Percentiles rank a stretch among this genome's conserved stretches.
Conservation (phyloP, 805 yeast species). For the Ogataea parapolymorpha region DNA sequence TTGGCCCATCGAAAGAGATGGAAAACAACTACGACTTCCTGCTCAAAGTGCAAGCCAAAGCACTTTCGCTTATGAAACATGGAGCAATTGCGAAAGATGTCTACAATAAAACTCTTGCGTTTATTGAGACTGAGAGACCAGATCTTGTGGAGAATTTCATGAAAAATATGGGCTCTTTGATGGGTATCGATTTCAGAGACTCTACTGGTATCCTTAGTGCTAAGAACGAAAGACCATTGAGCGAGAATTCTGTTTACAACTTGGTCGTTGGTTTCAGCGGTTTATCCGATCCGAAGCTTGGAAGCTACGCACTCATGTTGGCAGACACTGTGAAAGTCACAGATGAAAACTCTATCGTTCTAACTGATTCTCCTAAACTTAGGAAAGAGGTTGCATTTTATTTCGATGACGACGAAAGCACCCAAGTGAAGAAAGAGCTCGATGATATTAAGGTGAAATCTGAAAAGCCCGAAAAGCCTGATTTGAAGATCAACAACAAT, state of each 20-base stretch:
- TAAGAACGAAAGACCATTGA: constrained; percentile 64
- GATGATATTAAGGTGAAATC: constrained; percentile 21
- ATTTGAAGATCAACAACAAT: constrained; percentile 25
- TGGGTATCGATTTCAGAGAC: constrained; percentile 89
- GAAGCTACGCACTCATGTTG: constrained; percentile 65
- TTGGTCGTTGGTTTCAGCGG: constrained; percentile 75
- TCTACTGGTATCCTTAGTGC: constrained; percentile 67
- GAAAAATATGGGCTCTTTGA: constrained; percentile 81
- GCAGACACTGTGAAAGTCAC: constrained; percentile 80
- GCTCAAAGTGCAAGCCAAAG: constrained; percentile 62
- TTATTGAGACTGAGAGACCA: constrained; percentile 59
- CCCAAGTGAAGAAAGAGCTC: constrained; percentile 34
- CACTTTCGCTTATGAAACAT: constrained; percentile 57
- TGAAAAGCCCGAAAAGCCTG: constrained; percentile 8
- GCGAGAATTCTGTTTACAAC: constrained; percentile 71
- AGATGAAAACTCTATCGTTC: constrained; percentile 54
- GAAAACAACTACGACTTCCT: constrained; percentile 77
- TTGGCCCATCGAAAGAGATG: constrained; percentile 81
- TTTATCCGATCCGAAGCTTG: constrained; percentile 49
- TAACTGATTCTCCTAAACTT: constrained; percentile 72
- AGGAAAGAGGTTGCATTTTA: constrained; percentile 78
- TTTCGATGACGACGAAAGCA: constrained; percentile 69
- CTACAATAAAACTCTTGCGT: constrained; percentile 60
- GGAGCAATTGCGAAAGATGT: constrained; percentile 68
- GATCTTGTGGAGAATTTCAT: constrained; percentile 63